These are phyloP conservation scores for Platanthera guangdongensis DNA, from an alignment of 106 monocot species.

Conservation along the genomic window DNA sequence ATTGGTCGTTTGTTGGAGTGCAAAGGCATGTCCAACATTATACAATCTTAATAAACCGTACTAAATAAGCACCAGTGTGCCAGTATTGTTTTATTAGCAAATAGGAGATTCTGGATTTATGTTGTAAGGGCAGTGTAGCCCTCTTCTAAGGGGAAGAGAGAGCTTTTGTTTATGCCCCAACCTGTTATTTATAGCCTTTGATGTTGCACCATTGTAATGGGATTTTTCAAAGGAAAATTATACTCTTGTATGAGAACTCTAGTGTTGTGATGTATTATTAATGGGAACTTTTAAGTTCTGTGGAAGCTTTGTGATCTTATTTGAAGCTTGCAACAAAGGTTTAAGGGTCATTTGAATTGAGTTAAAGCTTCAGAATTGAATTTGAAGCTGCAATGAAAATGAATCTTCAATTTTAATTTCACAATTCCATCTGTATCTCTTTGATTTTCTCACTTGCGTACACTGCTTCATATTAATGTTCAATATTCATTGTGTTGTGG, in stretches of 20 bases:
- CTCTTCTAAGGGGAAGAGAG: constrained; percentile 63
- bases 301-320: not conserved
- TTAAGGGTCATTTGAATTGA: not conserved
- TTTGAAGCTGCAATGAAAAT: no score
- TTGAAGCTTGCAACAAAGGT: not conserved
- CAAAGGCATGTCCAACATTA: not conserved
- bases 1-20: not conserved
- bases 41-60: not conserved
- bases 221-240: not conserved
- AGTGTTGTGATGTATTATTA: not conserved
- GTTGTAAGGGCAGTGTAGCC: constrained; percentile 27
- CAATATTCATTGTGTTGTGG: no score
- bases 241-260: not conserved
- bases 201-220: not conserved
- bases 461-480: no score
- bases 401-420: no score
- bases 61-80: no score
- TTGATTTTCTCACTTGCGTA: no score
- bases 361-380: no score
- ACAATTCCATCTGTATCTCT: no score
- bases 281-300: not conserved
- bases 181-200: not conserved
- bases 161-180: constrained; percentile 1
- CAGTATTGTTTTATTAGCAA: not conserved
- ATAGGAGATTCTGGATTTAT: not conserved